Percentiles rank a stretch among this genome's conserved stretches.
Conservation (phyloP, 768 basidiomycete species). For the Lyophyllum semitale region DNA sequence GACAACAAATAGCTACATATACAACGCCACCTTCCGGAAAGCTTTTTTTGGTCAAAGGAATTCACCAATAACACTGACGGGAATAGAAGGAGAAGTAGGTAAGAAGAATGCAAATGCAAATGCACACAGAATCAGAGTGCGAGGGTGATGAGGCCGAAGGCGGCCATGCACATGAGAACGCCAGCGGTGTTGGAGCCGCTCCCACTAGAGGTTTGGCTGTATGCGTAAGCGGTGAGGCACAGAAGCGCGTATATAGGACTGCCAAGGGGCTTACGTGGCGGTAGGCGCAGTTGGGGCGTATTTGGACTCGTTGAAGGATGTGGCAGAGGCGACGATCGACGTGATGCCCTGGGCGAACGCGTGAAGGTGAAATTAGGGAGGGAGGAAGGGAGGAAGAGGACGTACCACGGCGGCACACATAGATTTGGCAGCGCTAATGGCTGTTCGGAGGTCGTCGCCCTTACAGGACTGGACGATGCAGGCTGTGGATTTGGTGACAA, state of each 20-base stretch:
- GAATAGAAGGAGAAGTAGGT: too few relatives aligned
- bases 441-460: conserved; percentile 43
- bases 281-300: conserved; percentile 8
- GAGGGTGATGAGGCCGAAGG: conserved; percentile 44
- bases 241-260: neutral
- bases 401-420: conserved; percentile 55
- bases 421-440: conserved; percentile 39
- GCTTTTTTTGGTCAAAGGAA: too few relatives aligned
- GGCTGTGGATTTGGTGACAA: conserved; percentile 43
- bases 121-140: conserved; percentile 42
- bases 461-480: conserved; percentile 54
- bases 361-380: too few relatives aligned
- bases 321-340: conserved; percentile 30
- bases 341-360: conserved; percentile 51
- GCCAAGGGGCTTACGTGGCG: conserved; percentile 6
- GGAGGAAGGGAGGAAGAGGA: conserved; percentile 9
- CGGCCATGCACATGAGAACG: conserved; percentile 41
- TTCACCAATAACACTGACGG: too few relatives aligned
- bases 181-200: conserved; percentile 27
- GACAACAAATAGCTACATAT: too few relatives aligned
- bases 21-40: too few relatives aligned
- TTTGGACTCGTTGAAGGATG: neutral
- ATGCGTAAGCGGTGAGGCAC: neutral
- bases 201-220: neutral
- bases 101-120: neutral